Base-by-base conservation (phyloP, 1,284 basidiomycete species). In the Ustilago crameri region DNA sequence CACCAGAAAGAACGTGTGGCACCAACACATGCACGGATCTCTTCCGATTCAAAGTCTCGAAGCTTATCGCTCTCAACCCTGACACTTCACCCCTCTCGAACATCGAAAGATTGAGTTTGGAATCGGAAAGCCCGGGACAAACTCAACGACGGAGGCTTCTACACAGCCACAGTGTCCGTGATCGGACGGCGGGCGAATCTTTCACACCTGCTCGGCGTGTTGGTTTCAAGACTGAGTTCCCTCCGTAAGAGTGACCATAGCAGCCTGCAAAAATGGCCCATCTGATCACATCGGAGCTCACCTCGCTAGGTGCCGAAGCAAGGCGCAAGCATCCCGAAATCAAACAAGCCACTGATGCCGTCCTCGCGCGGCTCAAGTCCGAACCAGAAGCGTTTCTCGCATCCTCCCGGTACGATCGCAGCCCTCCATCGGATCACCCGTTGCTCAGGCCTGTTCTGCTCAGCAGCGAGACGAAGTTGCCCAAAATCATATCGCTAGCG, bases 401-500 rank as follows among this genome's bases (percentile, higher is more conserved):
- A 32, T 51, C 63, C 10, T 58, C 45, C 10, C 56, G 48, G 23
- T 5, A 42, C 22, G 55, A 63, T 55, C 38, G 47, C 35, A 40
- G 48, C 52, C 50, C 61, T 46, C 34, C 64, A 3, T 49, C 44
- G 23, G 71, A 76, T 24, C 91, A 93, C 86, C 88, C 89, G 24
- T 87, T 98, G 23, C 87, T 98, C 27, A 87, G 89, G 48, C 95
- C 96, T 0, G 90, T 98, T 3, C 92, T 95, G 79, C 92, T 96
- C 87, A 94, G 93, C 49, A 95, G 94, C 82, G 90, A 91, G 44
- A 96, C 93, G 10, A 93, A 91, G 85, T 92, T 94, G 72, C 89
- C 92, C 3, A 98, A 98, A 87, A 91, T 97, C 47, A 91, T 97
- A 50, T 91, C 91, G 1, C 93, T 98, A 71, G 92, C 92, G 10